A percentile compares a stretch with the other conserved stretches of the same genome.
Evolutionary conservation across 306 rosid genomes (phyloP).

Genomic region (Cucurbita pepo): DNA sequence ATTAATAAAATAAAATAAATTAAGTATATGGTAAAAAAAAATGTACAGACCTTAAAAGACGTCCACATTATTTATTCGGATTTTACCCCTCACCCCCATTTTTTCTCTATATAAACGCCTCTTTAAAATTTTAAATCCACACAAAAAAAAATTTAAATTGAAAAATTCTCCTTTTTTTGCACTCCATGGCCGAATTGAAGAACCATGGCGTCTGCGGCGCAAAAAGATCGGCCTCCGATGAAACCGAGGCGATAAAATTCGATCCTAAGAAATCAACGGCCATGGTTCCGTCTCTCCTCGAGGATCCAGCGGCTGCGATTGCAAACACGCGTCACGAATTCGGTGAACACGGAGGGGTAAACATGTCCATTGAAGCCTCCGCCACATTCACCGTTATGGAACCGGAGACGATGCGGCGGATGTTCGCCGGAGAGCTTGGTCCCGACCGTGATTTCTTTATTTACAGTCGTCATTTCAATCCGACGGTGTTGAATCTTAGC

Average conservation of each 20-base stretch:
- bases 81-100: no score
- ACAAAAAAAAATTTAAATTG: no score
- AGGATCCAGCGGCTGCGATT: constrained; percentile 61
- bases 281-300: background rate
- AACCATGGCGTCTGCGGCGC: constrained; percentile 5
- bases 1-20: no score
- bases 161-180: background rate
- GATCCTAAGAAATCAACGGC: constrained; percentile 28
- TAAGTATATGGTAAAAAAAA: no score
- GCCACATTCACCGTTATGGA: constrained; percentile 98
- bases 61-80: no score
- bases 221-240: constrained; percentile 26
- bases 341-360: constrained; percentile 96
- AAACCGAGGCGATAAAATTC: background rate
- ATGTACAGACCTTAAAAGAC: no score
- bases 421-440: constrained; percentile 82
- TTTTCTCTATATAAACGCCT: no score
- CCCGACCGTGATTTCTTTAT: constrained; percentile 77
- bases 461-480: constrained; percentile 98
- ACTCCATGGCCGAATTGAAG: constrained; percentile 32
- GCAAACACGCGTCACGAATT: constrained; percentile 78
- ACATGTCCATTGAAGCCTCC: constrained; percentile 99
- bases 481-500: constrained; percentile 69
- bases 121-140: no score
- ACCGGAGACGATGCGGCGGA: constrained; percentile 75